Percentiles rank a stretch among this genome's conserved stretches.
phyloP scores from a whole-genome alignment of 1,139 yeast genomes.

The Zygotorulaspora mrakii region DNA sequence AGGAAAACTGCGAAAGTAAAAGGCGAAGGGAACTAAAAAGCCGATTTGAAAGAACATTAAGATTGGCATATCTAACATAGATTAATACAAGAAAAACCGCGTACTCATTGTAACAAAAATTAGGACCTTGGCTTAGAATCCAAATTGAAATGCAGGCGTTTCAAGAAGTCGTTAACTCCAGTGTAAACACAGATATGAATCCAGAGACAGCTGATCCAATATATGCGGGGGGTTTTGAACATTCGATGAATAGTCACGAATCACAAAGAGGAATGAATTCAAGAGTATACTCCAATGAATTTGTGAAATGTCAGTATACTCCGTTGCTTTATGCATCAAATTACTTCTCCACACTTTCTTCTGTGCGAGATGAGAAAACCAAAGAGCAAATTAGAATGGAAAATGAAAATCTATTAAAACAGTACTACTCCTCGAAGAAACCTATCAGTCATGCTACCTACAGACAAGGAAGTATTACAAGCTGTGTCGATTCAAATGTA shows the following conservation, averaged over 20 bases:
- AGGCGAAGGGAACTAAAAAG: no score
- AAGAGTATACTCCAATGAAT: neutral
- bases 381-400: slow-evolving; percentile 15
- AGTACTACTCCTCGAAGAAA: slow-evolving; percentile 22
- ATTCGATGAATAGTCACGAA: neutral
- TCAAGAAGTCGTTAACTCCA: neutral
- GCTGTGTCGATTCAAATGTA: slow-evolving; percentile 21
- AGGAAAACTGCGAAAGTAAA: no score
- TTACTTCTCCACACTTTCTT: slow-evolving; percentile 12
- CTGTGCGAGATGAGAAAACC: slow-evolving; percentile 8
- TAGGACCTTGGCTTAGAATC: neutral
- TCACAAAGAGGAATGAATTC: neutral
- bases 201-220: neutral
- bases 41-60: no score
- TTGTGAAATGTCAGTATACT: neutral
- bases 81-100: no score
- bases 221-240: neutral
- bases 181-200: neutral
- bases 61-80: no score
- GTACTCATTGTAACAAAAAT: no score
- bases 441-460: slow-evolving; percentile 11
- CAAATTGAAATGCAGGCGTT: slow-evolving; percentile 2
- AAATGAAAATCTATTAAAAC: slow-evolving; percentile 22
- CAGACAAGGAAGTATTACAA: slow-evolving; percentile 24
- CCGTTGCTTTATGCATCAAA: slow-evolving; percentile 13